Conservation (phyloP, 2,329 filamentous ascomycete species). For the Cladophialophora yegresii region DNA sequence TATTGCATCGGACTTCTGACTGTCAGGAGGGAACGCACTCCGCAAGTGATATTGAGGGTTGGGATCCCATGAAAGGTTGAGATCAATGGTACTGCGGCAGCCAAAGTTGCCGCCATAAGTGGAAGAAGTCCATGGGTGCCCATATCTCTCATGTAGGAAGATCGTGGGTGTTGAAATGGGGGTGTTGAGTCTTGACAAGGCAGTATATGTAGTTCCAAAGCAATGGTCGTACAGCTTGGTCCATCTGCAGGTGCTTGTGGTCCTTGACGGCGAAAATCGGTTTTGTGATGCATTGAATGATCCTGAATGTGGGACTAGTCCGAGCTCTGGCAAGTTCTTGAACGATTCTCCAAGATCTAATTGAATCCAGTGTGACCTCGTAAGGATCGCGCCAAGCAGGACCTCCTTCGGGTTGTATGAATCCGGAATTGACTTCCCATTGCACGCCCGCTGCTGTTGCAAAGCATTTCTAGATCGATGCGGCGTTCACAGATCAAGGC, state of each 20-base stretch:
- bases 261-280: neutral
- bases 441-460: neutral
- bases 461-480: neutral
- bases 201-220: neutral
- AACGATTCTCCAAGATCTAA: neutral
- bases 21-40: neutral
- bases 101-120: neutral
- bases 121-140: neutral
- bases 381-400: neutral
- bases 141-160: neutral
- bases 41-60: neutral
- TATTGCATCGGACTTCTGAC: neutral
- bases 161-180: neutral
- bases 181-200: neutral
- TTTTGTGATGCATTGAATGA: neutral
- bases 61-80: neutral
- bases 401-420: neutral
- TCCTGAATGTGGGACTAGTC: neutral
- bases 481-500: conserved; percentile 1
- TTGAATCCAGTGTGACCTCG: neutral
- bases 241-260: neutral
- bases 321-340: neutral
- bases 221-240: neutral
- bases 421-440: neutral
- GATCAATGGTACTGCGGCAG: neutral